Conservation (phyloP, 441 rosid species). For the Erodium moschatum region DNA sequence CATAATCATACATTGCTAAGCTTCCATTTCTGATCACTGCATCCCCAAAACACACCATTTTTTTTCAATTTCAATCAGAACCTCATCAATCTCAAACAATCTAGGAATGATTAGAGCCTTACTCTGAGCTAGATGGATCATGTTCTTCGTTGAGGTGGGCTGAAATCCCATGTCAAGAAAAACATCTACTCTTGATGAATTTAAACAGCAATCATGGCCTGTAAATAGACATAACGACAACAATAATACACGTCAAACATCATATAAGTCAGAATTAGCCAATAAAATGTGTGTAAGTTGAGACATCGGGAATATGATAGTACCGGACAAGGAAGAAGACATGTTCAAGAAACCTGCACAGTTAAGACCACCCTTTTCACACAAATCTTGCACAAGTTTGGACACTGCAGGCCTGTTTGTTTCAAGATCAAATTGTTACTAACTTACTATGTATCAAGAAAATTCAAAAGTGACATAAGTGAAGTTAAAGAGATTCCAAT, state of each 20-base stretch:
- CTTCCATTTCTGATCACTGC: slow-evolving; percentile 38
- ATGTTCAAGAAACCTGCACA: slow-evolving; percentile 26
- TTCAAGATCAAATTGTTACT: neutral
- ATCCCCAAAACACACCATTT: neutral
- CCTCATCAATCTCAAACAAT: neutral
- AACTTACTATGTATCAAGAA: neutral
- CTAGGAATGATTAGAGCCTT: slow-evolving; percentile 10
- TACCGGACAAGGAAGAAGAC: slow-evolving; percentile 30
- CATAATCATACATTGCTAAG: slow-evolving; percentile 38
- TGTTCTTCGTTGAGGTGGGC: slow-evolving; percentile 39
- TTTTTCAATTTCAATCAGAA: neutral
- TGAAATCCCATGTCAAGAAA: slow-evolving; percentile 31
- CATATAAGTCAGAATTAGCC: neutral
- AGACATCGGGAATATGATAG: too few relatives aligned
- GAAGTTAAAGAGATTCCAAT: too few relatives aligned
- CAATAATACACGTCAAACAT: neutral
- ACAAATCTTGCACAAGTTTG: slow-evolving; percentile 27
- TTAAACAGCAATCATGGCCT: slow-evolving; percentile 40
- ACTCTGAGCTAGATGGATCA: slow-evolving; percentile 43
- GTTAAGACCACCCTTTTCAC: slow-evolving; percentile 24
- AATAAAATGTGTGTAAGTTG: neutral
- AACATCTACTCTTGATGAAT: slow-evolving; percentile 24
- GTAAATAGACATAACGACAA: neutral
- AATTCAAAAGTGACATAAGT: too few relatives aligned
- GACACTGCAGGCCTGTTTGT: slow-evolving; percentile 27